Percentiles rank a stretch among this genome's conserved stretches.
These are phyloP conservation scores for Trichoderma polysporum DNA, from an alignment of 2,329 filamentous ascomycete genomes.

Conservation along the genomic window DNA sequence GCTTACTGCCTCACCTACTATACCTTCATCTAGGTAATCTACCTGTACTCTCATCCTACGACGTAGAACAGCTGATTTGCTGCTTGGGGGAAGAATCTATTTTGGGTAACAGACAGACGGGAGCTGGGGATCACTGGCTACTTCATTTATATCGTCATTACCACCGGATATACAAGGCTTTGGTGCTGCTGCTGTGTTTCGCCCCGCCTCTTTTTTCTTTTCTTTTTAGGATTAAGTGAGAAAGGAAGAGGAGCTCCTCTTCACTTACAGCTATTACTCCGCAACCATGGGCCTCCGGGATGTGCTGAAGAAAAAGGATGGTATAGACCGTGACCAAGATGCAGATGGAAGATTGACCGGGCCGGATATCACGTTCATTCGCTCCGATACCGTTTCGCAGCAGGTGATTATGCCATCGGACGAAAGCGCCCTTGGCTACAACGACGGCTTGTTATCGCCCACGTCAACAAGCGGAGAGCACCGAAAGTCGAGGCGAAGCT, in stretches of 20 bases:
- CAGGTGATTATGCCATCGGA: conserved; percentile 73
- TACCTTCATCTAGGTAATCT: too few relatives aligned
- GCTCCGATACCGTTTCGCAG: conserved; percentile 77
- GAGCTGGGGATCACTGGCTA: background rate
- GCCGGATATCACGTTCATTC: conserved; percentile 78
- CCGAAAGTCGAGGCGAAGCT: conserved; percentile 39
- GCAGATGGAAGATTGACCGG: conserved; percentile 40
- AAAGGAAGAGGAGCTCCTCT: background rate
- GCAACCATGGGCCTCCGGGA: conserved; percentile 51
- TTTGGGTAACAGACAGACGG: background rate
- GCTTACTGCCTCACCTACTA: background rate
- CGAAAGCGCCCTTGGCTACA: conserved; percentile 26
- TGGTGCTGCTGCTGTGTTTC: background rate
- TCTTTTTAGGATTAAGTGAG: background rate
- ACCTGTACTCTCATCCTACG: background rate
- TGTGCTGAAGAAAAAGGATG: conserved; percentile 55
- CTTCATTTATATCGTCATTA: background rate
- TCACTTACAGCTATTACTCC: background rate
- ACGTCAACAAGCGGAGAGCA: conserved; percentile 32
- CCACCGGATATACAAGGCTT: conserved; percentile 4
- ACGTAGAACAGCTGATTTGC: conserved; percentile 2
- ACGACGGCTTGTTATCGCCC: conserved; percentile 34
- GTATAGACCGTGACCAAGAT: conserved; percentile 41
- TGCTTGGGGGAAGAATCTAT: background rate
- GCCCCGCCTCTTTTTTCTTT: background rate